Evolutionary conservation across 257 asterid species (phyloP).

Genomic region (Penstemon eatonii): DNA sequence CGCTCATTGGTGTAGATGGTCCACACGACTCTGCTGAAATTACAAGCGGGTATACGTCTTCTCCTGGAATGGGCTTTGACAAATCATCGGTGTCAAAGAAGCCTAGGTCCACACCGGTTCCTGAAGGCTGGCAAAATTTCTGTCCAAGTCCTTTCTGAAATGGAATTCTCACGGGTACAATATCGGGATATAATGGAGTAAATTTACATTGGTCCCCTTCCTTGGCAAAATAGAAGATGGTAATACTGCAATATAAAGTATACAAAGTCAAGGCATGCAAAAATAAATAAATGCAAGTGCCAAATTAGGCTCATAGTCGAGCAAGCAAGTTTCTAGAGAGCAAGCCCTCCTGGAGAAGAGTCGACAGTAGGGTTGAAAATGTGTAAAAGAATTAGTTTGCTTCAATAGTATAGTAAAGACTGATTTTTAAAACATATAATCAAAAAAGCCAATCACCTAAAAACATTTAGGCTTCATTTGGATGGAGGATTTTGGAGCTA

Average conservation of each 20-base stretch:
- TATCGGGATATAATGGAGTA: constrained; percentile 71
- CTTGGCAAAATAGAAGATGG: constrained; percentile 78
- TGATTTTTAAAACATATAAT: neutral
- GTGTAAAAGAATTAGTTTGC: neutral
- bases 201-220: constrained; percentile 64
- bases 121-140: constrained; percentile 84
- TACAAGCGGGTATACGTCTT: constrained; percentile 80
- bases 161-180: constrained; percentile 63
- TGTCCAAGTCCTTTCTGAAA: constrained; percentile 79
- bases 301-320: neutral
- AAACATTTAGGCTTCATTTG: no score
- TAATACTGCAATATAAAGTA: constrained; percentile 57
- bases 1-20: constrained; percentile 32
- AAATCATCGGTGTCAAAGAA: constrained; percentile 79
- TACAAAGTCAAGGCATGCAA: constrained; percentile 19
- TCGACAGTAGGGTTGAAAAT: neutral
- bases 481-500: no score
- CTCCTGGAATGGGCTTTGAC: constrained; percentile 65
- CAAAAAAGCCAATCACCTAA: neutral
- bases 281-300: neutral
- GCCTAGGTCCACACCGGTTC: constrained; percentile 87
- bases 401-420: neutral
- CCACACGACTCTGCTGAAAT: constrained; percentile 64
- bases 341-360: neutral
- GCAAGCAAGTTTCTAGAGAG: neutral